Conservation (phyloP, 108 stramenopile genomes). For the Stephanodiscus minutulus region DNA sequence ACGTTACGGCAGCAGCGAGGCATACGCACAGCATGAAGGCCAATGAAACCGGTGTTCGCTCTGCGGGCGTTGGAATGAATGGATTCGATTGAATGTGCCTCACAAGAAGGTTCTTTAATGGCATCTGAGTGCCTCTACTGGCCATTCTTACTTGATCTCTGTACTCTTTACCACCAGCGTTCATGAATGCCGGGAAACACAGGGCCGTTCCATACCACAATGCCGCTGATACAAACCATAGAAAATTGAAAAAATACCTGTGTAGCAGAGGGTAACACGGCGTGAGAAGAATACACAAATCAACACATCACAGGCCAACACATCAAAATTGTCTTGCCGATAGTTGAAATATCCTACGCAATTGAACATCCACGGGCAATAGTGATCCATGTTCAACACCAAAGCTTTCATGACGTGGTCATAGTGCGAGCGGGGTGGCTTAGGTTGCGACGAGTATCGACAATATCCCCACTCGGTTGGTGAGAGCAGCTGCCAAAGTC, state of each 20-base stretch:
- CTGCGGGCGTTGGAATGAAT: constrained; percentile 61
- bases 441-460: constrained; percentile 72
- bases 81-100: constrained; percentile 48
- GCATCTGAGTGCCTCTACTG: constrained; percentile 11
- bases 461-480: constrained; percentile 89
- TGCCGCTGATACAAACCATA: constrained; percentile 69
- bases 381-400: constrained; percentile 97
- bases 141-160: constrained; percentile 47
- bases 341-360: constrained; percentile 96
- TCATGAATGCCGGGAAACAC: constrained; percentile 63
- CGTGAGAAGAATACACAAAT: neutral
- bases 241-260: constrained; percentile 94
- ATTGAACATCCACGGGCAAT: constrained; percentile 97
- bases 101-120: constrained; percentile 28
- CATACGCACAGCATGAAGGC: constrained; percentile 84
- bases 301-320: neutral
- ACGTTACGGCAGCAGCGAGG: constrained; percentile 71
- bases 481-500: constrained; percentile 73
- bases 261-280: neutral
- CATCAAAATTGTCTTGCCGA: neutral
- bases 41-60: constrained; percentile 68
- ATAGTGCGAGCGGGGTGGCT: constrained; percentile 89
- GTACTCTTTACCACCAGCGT: constrained; percentile 45
- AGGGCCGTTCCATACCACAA: constrained; percentile 75
- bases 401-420: constrained; percentile 84